Evolutionary conservation across 345 rosid species (phyloP).

Genomic region (Schrenkiella parvula): DNA sequence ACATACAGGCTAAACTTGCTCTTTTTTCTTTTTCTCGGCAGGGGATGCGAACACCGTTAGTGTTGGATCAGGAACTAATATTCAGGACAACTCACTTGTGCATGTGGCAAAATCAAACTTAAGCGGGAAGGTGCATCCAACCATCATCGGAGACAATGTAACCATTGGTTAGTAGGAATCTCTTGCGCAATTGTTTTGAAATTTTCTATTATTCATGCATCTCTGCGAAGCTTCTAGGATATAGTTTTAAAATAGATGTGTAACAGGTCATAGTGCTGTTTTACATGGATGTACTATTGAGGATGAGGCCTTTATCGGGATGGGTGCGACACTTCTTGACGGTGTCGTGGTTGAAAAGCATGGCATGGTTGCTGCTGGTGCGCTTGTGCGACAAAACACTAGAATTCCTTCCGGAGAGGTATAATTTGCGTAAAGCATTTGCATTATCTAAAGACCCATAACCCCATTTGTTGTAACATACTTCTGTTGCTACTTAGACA

Average conservation of each 20-base stretch:
- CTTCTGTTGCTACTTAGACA: conserved; percentile 8
- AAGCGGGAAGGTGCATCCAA: conserved; percentile 85
- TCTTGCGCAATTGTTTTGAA: neutral
- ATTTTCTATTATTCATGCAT: neutral
- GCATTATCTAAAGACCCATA: neutral
- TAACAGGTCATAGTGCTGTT: conserved; percentile 90
- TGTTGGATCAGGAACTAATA: conserved; percentile 89
- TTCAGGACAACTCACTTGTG: conserved; percentile 96
- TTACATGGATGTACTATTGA: conserved; percentile 95
- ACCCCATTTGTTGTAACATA: neutral
- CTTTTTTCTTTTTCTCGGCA: conserved; percentile 24
- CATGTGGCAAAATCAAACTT: conserved; percentile 94
- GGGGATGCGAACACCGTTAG: conserved; percentile 83
- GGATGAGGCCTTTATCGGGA: conserved; percentile 87
- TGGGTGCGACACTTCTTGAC: conserved; percentile 92
- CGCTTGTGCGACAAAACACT: conserved; percentile 91
- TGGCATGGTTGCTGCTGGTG: conserved; percentile 95
- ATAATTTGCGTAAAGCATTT: neutral
- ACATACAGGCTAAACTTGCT: neutral
- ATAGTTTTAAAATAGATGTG: conserved; percentile 25
- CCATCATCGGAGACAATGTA: conserved; percentile 86
- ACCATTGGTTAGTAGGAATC: conserved; percentile 69
- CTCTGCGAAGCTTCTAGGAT: conserved; percentile 3
- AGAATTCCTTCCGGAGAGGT: conserved; percentile 90
- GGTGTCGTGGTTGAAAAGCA: conserved; percentile 86